phyloP scores from a whole-genome alignment of 1,284 basidiomycete species.

The Gymnopus androsaceus region DNA sequence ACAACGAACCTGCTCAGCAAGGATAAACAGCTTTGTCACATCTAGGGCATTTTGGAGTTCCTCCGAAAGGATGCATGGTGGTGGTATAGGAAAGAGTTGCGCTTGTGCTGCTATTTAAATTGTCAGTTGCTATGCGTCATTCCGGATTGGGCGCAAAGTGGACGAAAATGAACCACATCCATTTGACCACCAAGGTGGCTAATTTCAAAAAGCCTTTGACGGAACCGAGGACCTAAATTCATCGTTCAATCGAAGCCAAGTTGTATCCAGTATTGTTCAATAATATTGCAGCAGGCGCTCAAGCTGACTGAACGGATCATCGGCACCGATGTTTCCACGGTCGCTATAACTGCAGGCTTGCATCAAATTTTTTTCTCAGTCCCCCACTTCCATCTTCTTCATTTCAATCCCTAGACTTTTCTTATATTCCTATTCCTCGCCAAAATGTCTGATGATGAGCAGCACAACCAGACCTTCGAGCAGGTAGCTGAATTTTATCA shows the following conservation, averaged over 20 bases:
- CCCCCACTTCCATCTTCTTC: neutral
- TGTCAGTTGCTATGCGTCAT: neutral
- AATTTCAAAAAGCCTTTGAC: no score
- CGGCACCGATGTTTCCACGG: no score
- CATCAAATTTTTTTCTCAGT: neutral
- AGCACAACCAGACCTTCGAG: slow-evolving; percentile 90
- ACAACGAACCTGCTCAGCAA: slow-evolving; percentile 71
- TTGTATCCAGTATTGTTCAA: no score
- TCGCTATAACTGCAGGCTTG: no score
- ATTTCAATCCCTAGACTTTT: slow-evolving; percentile 19
- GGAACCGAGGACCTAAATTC: no score
- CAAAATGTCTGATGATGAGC: slow-evolving; percentile 89
- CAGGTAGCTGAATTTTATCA: slow-evolving; percentile 42
- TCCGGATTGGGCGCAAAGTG: no score
- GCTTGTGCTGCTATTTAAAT: neutral
- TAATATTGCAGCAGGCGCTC: no score
- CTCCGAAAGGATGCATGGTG: slow-evolving; percentile 67
- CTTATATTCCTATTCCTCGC: slow-evolving; percentile 19
- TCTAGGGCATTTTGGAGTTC: slow-evolving; percentile 63
- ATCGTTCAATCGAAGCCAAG: no score
- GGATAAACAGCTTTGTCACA: slow-evolving; percentile 74
- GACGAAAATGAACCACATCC: neutral
- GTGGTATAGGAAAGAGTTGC: slow-evolving; percentile 2
- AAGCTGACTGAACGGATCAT: no score
- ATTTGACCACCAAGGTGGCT: no score